Percentiles rank a stretch among this genome's conserved stretches.
phyloP scores from a whole-genome alignment of 345 rosid genomes.

The Litchi chinensis region DNA sequence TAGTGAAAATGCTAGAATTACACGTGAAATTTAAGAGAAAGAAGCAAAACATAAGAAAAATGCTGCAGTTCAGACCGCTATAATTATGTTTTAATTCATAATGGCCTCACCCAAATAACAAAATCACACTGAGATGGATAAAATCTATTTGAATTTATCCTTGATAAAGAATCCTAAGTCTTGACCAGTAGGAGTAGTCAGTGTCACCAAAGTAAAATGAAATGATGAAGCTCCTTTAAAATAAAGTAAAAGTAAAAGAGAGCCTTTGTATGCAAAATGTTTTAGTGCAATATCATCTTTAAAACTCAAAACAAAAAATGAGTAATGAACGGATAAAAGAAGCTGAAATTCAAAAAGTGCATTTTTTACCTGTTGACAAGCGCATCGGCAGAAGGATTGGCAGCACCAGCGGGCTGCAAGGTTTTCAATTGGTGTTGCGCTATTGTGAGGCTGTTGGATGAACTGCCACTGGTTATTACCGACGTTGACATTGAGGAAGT shows the following conservation, averaged over 20 bases:
- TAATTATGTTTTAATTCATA: neutral
- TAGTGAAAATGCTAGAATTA: neutral
- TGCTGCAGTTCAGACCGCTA: neutral
- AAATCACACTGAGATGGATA: neutral
- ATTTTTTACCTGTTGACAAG: conserved; percentile 40
- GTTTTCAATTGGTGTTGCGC: conserved; percentile 36
- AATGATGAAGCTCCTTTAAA: conserved; percentile 33
- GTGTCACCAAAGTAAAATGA: conserved; percentile 34
- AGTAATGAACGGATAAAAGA: conserved; percentile 13
- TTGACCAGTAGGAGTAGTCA: conserved; percentile 21
- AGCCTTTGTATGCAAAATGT: conserved; percentile 16
- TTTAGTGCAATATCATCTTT: conserved; percentile 21
- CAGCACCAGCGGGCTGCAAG: conserved; percentile 39
- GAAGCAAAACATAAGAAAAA: neutral
- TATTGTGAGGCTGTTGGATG: conserved; percentile 33
- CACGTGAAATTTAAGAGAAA: neutral
- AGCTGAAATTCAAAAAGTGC: neutral
- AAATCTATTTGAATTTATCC: neutral
- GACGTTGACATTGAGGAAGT: conserved; percentile 31
- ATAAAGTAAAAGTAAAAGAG: conserved; percentile 24
- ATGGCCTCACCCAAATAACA: neutral
- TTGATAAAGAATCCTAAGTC: conserved; percentile 27
- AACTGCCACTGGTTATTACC: conserved; percentile 31
- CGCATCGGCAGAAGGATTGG: conserved; percentile 37
- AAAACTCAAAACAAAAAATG: conserved; percentile 6